Conservation (phyloP, 2,329 filamentous ascomycete genomes). For the Cladobotryum protrusum region DNA sequence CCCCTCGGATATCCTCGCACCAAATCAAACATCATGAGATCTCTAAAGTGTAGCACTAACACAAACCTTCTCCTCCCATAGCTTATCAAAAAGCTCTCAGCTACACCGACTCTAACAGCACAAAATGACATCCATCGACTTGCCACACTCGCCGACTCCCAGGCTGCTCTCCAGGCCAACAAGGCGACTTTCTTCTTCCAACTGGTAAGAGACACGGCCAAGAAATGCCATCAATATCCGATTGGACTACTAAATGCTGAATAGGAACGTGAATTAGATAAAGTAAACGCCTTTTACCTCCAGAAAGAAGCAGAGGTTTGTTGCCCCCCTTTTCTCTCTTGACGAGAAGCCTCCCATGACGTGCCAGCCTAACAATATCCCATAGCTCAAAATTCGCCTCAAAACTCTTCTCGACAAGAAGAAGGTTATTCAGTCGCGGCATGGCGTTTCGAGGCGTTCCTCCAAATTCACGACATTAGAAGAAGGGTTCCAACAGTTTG, state of each 20-base stretch:
- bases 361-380: not conserved
- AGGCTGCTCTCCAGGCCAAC: constrained; percentile 87
- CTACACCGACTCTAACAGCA: constrained; percentile 75
- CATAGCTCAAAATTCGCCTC: constrained; percentile 83
- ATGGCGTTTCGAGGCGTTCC: constrained; percentile 76
- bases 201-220: constrained; percentile 54
- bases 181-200: constrained; percentile 99
- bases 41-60: not conserved
- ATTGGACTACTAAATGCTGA: constrained; percentile 32
- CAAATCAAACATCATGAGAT: no score
- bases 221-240: not conserved
- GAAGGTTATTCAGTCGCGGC: constrained; percentile 75
- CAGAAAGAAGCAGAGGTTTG: constrained; percentile 95
- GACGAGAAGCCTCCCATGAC: not conserved
- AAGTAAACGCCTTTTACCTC: constrained; percentile 95
- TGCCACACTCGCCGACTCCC: constrained; percentile 59
- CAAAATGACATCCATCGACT: constrained; percentile 57
- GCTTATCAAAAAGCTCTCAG: constrained; percentile 98
- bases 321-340: constrained; percentile 11
- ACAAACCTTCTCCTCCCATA: constrained; percentile 32
- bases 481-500: constrained; percentile 96
- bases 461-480: constrained; percentile 92
- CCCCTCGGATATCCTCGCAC: not conserved
- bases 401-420: constrained; percentile 95
- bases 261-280: constrained; percentile 94